A percentile compares a stretch with the other conserved stretches of the same genome.
Evolutionary conservation across 768 basidiomycete species (phyloP).

Genomic region (Mycena filopes): DNA sequence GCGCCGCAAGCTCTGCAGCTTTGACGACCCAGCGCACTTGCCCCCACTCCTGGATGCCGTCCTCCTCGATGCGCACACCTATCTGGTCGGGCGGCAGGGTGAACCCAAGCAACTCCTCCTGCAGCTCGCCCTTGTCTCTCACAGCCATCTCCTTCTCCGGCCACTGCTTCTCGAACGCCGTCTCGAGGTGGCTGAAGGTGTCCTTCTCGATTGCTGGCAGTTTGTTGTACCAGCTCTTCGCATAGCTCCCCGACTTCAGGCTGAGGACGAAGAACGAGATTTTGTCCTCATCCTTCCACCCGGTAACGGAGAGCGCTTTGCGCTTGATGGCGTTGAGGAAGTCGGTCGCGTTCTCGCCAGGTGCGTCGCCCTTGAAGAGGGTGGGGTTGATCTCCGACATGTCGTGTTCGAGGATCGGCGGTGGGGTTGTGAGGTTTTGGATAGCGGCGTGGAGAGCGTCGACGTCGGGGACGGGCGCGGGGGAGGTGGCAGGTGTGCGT

Average conservation of each 20-base stretch:
- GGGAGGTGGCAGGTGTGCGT: neutral
- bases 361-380: constrained; percentile 7
- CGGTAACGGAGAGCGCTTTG: too few species aligned
- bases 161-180: constrained; percentile 13
- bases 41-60: constrained; percentile 7
- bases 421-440: neutral
- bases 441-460: neutral
- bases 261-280: too few species aligned
- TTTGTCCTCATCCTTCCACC: too few species aligned
- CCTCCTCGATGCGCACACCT: constrained; percentile 8
- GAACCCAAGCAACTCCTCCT: constrained; percentile 8
- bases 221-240: constrained; percentile 11
- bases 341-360: too few species aligned
- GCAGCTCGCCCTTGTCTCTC: constrained; percentile 8
- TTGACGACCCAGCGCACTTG: constrained; percentile 7
- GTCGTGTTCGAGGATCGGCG: neutral
- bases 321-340: too few species aligned
- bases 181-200: neutral
- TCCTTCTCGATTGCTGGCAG: neutral
- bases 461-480: neutral
- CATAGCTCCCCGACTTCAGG: too few species aligned
- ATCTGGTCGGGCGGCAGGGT: neutral
- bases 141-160: constrained; percentile 17
- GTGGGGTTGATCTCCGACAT: neutral
- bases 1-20: too few species aligned